Percentiles rank a stretch among this genome's conserved stretches.
These are phyloP conservation scores for Mucor mucedo DNA, from an alignment of 371 early-diverging fungal genomes.

Conservation along the genomic window DNA sequence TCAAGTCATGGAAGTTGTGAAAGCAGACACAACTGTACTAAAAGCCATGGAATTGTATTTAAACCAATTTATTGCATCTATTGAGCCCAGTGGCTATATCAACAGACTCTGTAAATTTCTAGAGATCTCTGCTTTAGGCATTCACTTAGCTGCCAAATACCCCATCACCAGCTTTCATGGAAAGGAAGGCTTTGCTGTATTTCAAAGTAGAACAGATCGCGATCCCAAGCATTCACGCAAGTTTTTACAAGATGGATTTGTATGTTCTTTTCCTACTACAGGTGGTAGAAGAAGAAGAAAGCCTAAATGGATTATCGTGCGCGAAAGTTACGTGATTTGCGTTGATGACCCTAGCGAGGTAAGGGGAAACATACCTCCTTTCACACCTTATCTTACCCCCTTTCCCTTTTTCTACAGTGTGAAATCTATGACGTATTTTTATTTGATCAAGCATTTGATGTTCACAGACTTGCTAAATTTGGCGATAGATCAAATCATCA, in stretches of 20 bases:
- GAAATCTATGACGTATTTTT: conserved; percentile 59
- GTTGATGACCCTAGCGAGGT: conserved; percentile 40
- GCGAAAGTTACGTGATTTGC: conserved; percentile 63
- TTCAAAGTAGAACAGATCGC: conserved; percentile 33
- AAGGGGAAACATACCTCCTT: background rate
- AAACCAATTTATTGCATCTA: conserved; percentile 44
- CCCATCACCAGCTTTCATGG: conserved; percentile 56
- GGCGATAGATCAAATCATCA: conserved; percentile 19
- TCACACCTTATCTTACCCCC: background rate
- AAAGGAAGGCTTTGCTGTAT: conserved; percentile 60
- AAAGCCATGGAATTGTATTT: conserved; percentile 58
- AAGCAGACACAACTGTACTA: conserved; percentile 38
- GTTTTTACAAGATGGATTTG: conserved; percentile 14
- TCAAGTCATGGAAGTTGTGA: conserved; percentile 22
- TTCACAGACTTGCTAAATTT: conserved; percentile 28
- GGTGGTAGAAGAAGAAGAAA: conserved; percentile 16
- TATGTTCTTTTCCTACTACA: conserved; percentile 20
- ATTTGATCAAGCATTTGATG: conserved; percentile 52
- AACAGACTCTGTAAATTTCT: conserved; percentile 62
- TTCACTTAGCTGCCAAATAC: conserved; percentile 41
- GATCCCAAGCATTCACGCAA: conserved; percentile 22
- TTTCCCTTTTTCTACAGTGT: conserved; percentile 31
- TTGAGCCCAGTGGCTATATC: conserved; percentile 44
- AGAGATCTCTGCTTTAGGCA: conserved; percentile 59
- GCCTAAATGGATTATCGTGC: conserved; percentile 64